Base-by-base conservation (phyloP, 345 rosid species). In the Corchorus capsularis region DNA sequence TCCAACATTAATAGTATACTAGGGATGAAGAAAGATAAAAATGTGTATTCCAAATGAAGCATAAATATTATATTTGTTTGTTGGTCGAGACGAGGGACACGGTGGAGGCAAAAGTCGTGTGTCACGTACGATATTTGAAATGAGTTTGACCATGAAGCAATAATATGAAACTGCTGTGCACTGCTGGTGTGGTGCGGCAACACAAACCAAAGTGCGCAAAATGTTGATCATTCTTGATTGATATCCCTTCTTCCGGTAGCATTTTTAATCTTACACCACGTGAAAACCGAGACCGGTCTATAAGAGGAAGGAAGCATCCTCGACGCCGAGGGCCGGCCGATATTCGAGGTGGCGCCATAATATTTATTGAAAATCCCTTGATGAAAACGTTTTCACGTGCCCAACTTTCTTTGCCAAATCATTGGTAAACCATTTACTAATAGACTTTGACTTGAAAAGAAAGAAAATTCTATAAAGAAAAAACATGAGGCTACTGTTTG, bases 321-420 rank as follows among this genome's bases (percentile, higher is more conserved):
- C 4, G 14, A 27, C 56, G 39, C 43, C 72, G 46, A 22, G n/a
- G 55, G 6, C 27, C 27, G 27, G 27, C 27, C 27, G 27, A 27
- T n/a, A n/a, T n/a, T 27, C 27, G 27, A 27, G 27, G 27, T 27
- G 62, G 74, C 74, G 63, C 34, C 63, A 12, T 19, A 15, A 4
- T 50, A 22, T 4, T 32, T 45, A 45, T 57, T 69, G 60, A 16
- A 4, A 32, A 22, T 4, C 16, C 60, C 60, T 57, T 69, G 60
- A 16, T 39, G 50, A 69, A 34, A 43, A 5, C 47, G n/a, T 32
- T 47, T 69, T 50, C 72, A 73, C 69, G 77, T 73, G 77, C 68
- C 43, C 5, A 34, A 13, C 49, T 10, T 56, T 41, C 3, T 6
- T 7, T 4, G 53, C 5, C 37, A 69, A 71, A 71, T 37, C 49